A percentile compares a stretch with the other conserved stretches of the same genome.
Conservation (phyloP, 2,329 filamentous ascomycete genomes). For the Alternaria sp. region DNA sequence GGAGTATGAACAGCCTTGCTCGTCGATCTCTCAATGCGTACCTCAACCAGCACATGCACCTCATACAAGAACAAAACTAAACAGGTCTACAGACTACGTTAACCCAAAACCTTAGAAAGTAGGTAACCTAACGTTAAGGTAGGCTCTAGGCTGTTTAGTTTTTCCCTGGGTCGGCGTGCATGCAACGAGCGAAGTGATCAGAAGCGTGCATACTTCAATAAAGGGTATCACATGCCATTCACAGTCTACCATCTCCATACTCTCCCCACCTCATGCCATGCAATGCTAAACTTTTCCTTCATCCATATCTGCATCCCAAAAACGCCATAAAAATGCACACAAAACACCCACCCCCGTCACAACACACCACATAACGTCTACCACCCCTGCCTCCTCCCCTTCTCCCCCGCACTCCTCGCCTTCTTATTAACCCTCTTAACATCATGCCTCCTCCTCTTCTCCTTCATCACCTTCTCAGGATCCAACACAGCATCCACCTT, state of each 20-base stretch:
- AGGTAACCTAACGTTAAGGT: too few species aligned
- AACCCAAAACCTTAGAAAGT: too few species aligned
- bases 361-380: conserved; percentile 40
- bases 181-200: too few species aligned
- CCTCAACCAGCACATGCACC: too few species aligned
- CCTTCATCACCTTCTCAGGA: conserved; percentile 76
- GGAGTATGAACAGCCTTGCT: too few species aligned
- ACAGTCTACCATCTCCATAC: background rate
- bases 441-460: conserved; percentile 77
- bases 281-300: background rate
- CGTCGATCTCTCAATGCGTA: too few species aligned
- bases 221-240: background rate
- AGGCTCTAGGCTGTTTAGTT: too few species aligned
- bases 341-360: background rate
- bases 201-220: too few species aligned
- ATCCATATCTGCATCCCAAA: background rate
- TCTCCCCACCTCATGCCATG: background rate
- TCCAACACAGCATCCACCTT: conserved; percentile 85
- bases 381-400: conserved; percentile 74
- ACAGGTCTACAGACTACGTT: too few species aligned
- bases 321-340: background rate
- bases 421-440: conserved; percentile 63
- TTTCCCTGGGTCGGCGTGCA: too few species aligned
- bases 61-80: too few species aligned
- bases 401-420: conserved; percentile 75